Evolutionary conservation across 2,329 filamentous ascomycete species (phyloP), one percentile per base, ranked within the genome.

Genomic region (Claviceps citrina): DNA sequence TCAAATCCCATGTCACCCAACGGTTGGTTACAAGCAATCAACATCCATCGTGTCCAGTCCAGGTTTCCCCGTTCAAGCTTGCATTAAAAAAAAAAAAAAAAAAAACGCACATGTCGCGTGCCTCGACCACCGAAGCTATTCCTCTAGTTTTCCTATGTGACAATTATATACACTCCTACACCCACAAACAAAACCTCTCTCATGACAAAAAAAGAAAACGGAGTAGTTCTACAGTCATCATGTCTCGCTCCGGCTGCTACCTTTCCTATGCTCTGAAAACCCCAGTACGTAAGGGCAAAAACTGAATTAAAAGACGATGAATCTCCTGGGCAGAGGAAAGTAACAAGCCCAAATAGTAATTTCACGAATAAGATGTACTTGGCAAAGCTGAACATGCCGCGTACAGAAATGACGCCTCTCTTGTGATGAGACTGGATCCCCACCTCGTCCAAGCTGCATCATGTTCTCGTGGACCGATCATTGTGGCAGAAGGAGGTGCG

Each of bases 301-400:
- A 33, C 9, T 22, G 18, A 24, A 31, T 18, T 19, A n/a, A 31
- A 20, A 38, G 24, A 4, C 31, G 25, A 40, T 18, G 27, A 30
- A n/a, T n/a, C n/a, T n/a, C n/a, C n/a, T n/a, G n/a, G n/a, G n/a
- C n/a, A n/a, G n/a, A 31, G 24, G 22, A 27, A 36, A 38, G 26
- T 13, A 33, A 28, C 19, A 30, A n/a, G 15, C 28, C 15, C 13
- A n/a, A 31, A 31, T 31, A 12, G 19, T 6, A 24, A 26, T 18
- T 41, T 28, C n/a, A 28, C 19, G 19, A 18, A 39, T 39, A 20
- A 19, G 43, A 18, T 20, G 31, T 27, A 20, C n/a, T 28, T 38
- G 28, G 24, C 38, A 42, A 44, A 38, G 44, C 44, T 43, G 40
- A 42, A 49, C 40, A 47, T 48, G 47, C 40, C 45, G 7, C 48